phyloP scores from a whole-genome alignment of 768 basidiomycete species.

The Rhodotorula paludigena region DNA sequence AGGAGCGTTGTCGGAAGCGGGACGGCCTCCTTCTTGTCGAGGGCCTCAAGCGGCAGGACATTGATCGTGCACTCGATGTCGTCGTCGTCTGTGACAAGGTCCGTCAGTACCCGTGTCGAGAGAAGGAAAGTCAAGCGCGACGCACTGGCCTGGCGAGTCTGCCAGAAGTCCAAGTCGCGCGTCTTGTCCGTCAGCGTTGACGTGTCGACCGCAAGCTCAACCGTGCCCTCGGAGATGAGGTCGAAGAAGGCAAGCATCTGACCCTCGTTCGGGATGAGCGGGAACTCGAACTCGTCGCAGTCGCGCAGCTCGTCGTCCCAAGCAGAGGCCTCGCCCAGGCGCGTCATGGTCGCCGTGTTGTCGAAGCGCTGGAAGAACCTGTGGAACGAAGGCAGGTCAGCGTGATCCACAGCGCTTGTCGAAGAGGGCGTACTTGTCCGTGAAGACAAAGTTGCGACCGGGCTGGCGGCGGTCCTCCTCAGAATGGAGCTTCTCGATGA shows the following conservation, averaged over 20 bases:
- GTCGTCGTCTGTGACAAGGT: conserved; percentile 61
- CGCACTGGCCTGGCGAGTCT: conserved; percentile 81
- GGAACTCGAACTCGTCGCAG: conserved; percentile 65
- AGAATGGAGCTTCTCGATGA: conserved; percentile 63
- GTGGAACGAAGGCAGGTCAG: conserved; percentile 25
- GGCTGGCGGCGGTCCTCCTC: conserved; percentile 58
- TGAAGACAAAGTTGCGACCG: conserved; percentile 70
- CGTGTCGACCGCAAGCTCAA: conserved; percentile 68
- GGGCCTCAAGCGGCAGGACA: background rate
- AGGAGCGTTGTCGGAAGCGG: background rate
- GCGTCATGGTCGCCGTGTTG: conserved; percentile 50
- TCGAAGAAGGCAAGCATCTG: conserved; percentile 71
- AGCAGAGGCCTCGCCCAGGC: conserved; percentile 1
- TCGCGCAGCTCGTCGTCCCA: conserved; percentile 63
- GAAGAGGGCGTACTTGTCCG: conserved; percentile 56
- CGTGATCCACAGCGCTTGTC: background rate
- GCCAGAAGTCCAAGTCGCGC: conserved; percentile 62
- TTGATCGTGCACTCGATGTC: conserved; percentile 67
- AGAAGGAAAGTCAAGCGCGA: background rate
- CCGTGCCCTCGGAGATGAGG: conserved; percentile 73
- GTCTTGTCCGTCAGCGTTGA: conserved; percentile 49
- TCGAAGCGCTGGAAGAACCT: conserved; percentile 11
- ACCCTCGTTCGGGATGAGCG: conserved; percentile 70
- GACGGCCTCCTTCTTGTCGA: background rate
- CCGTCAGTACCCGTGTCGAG: background rate